Conservation (phyloP, 495 filamentous ascomycete genomes). For the Aspergillus kassunensis region DNA sequence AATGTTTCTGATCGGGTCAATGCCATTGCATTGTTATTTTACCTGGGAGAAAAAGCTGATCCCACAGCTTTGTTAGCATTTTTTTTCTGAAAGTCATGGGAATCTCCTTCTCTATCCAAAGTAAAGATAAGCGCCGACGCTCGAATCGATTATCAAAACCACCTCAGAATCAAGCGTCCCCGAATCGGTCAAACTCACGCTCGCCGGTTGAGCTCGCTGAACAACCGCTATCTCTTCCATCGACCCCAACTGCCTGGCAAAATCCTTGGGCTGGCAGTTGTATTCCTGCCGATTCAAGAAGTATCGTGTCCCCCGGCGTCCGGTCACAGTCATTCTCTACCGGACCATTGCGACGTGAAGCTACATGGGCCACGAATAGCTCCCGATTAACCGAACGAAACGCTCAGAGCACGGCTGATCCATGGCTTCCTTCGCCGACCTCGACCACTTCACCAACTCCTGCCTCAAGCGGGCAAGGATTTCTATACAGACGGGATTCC, state of each 20-base stretch:
- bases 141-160: conserved; percentile 45
- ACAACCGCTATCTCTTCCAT: conserved; percentile 8
- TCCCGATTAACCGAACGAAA: background rate
- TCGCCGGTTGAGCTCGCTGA: conserved; percentile 9
- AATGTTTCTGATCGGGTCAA: background rate
- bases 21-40: conserved; percentile 1
- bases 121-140: conserved; percentile 34
- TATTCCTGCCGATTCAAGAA: conserved; percentile 7
- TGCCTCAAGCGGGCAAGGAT: conserved; percentile 3
- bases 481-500: conserved; percentile 16
- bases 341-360: conserved; percentile 7
- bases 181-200: conserved; percentile 11
- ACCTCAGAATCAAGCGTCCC: conserved; percentile 25
- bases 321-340: conserved; percentile 19
- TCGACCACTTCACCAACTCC: conserved; percentile 2
- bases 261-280: conserved; percentile 17
- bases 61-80: conserved; percentile 7
- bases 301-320: background rate
- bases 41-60: conserved; percentile 13
- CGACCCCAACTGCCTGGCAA: conserved; percentile 12
- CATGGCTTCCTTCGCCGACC: conserved; percentile 1
- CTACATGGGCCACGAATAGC: conserved; percentile 3
- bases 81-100: conserved; percentile 30
- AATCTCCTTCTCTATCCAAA: conserved; percentile 34
- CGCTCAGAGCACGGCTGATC: conserved; percentile 3